Evolutionary conservation across 2,329 filamentous ascomycete species (phyloP).

Genomic region (Penicillium expansum): DNA sequence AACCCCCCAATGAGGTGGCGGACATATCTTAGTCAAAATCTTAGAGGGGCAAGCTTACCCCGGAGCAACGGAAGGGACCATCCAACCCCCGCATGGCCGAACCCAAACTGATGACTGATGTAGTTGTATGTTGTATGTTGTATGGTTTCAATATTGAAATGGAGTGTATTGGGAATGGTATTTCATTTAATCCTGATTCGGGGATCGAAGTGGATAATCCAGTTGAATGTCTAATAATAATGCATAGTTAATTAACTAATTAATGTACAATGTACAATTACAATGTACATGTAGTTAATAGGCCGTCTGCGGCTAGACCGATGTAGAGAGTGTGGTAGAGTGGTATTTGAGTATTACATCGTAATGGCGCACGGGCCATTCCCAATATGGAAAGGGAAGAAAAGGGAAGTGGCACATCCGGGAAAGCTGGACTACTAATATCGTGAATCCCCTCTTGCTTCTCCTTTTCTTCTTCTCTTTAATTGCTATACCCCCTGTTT

Average conservation of each 20-base stretch:
- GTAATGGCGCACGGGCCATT: conserved; percentile 1
- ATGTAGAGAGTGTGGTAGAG: background rate
- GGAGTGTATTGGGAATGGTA: background rate
- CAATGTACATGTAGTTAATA: background rate
- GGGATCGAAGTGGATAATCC: background rate
- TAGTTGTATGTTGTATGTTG: no score
- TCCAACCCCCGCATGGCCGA: conserved; percentile 37
- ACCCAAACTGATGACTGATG: conserved; percentile 13
- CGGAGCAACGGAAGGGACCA: conserved; percentile 36
- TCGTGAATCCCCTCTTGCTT: conserved; percentile 8
- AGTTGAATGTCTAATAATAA: background rate
- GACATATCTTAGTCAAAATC: conserved; percentile 1
- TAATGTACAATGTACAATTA: no score
- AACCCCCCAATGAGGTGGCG: background rate
- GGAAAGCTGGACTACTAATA: conserved; percentile 11
- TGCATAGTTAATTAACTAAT: no score
- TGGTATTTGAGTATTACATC: conserved; percentile 2
- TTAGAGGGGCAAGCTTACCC: conserved; percentile 24
- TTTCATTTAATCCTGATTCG: background rate
- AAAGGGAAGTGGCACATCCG: conserved; percentile 5
- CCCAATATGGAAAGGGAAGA: background rate
- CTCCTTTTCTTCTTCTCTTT: conserved; percentile 1
- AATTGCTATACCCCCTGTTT: background rate
- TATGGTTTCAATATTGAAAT: background rate
- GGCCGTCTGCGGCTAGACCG: background rate